phyloP scores from a whole-genome alignment of 2,329 filamentous ascomycete species.

The Paradendryphiella salina region DNA sequence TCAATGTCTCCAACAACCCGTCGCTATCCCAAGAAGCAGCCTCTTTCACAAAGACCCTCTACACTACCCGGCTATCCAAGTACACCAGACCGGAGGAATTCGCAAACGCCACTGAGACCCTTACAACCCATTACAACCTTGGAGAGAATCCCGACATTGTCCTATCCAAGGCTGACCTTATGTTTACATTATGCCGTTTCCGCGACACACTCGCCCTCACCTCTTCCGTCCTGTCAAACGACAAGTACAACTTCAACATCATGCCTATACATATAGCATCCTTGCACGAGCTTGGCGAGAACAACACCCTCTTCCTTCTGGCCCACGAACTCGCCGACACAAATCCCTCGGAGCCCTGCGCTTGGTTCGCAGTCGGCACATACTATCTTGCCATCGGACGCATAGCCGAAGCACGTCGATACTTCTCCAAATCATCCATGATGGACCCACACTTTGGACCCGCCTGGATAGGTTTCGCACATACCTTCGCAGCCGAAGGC shows the following conservation, averaged over 20 bases:
- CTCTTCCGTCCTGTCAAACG: slow-evolving; percentile 75
- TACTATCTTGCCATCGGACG: slow-evolving; percentile 91
- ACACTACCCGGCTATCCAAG: slow-evolving; percentile 92
- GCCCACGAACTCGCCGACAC: slow-evolving; percentile 91
- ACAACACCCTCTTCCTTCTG: slow-evolving; percentile 86
- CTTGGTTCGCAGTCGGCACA: slow-evolving; percentile 91
- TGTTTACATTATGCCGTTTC: slow-evolving; percentile 95
- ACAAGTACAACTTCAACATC: slow-evolving; percentile 86
- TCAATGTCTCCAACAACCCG: slow-evolving; percentile 66
- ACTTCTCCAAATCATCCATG: slow-evolving; percentile 92
- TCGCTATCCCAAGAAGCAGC: slow-evolving; percentile 80
- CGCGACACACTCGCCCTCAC: slow-evolving; percentile 84
- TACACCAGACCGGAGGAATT: slow-evolving; percentile 87
- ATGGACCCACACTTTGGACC: slow-evolving; percentile 97
- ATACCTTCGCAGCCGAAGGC: slow-evolving; percentile 95
- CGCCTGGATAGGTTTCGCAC: slow-evolving; percentile 98
- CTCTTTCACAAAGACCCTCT: slow-evolving; percentile 93
- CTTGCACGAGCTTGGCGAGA: slow-evolving; percentile 82
- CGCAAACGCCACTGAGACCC: slow-evolving; percentile 80
- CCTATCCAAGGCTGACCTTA: slow-evolving; percentile 82
- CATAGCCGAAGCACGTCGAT: slow-evolving; percentile 89
- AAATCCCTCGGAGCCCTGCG: slow-evolving; percentile 86
- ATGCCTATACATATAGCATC: slow-evolving; percentile 92
- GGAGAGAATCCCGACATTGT: slow-evolving; percentile 85
- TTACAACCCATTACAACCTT: slow-evolving; percentile 92